Evolutionary conservation across 2,329 filamentous ascomycete genomes (phyloP), one percentile per base, ranked within the genome.

Genomic region (Tympanopsis confertula): DNA sequence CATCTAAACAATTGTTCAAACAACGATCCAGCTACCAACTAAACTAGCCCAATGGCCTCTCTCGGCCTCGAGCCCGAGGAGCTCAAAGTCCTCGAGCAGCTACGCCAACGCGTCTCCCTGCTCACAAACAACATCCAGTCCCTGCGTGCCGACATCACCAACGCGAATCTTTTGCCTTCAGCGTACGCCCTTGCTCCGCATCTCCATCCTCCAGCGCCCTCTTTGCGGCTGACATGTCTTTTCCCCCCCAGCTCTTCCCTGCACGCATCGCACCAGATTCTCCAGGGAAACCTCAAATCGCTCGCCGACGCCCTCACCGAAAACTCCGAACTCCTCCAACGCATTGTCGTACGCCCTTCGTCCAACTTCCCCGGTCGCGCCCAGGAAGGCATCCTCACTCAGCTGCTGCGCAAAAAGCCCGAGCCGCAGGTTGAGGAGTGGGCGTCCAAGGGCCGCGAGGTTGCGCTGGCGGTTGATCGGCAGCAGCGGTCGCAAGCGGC

Each of bases 351-450:
- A 17, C 86, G 84, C 52, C 86, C 86, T 0, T 76, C 79, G 12
- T 82, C 85, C 2, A 78, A 78, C 54, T 91, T 74, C 58, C 86
- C 76, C 4, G 81, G 75, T 26, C 78, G 71, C 47, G 79, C 71
- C 4, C 77, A 85, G 41, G 75, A 82, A 54, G 61, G 57, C 36
- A 66, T 85, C 3, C 68, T 89, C 1, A 67, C 73, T 19, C 74
- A 81, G 48, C 66, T 94, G 2, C 65, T 93, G 20, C 79, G 86
- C 28, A 93, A 91, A 59, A 91, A 91, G 54, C 69, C 87, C 36
- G 86, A 91, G 46, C 84, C 85, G 0, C 69, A 74, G 18, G 78
- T 87, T 14, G 83, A 88, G 52, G 75, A 78, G 40, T 79, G 81
- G 61, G 77, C 89, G 19, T 71, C 76, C 17, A 63, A 76, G 37